Evolutionary conservation across 2,329 filamentous ascomycete genomes (phyloP).

Genomic region (Trichoderma hamatum): DNA sequence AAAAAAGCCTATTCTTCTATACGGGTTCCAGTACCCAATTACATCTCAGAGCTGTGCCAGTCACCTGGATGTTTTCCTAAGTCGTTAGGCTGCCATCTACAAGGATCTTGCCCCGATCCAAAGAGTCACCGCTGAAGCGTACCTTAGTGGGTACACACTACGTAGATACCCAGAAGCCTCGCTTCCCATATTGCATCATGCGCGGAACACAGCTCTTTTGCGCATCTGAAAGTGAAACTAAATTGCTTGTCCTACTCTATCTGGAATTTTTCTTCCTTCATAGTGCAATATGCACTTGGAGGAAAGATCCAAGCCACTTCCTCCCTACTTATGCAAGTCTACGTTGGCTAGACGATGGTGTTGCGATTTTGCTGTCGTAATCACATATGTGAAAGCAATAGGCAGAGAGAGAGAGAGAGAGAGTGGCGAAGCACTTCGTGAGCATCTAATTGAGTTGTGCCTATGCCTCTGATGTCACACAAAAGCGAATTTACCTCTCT

Average conservation of each 20-base stretch:
- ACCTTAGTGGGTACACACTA: neutral
- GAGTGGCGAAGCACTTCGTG: neutral
- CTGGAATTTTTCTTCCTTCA: neutral
- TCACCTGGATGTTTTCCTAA: neutral
- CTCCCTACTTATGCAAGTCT: neutral
- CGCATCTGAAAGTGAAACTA: neutral
- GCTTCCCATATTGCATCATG: neutral
- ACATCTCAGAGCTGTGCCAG: neutral
- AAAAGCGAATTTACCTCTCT: neutral
- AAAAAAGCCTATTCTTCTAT: neutral
- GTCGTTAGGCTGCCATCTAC: neutral
- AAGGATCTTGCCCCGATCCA: neutral
- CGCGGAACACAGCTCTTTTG: neutral
- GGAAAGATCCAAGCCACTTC: neutral
- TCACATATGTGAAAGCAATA: neutral
- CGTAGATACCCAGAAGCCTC: neutral
- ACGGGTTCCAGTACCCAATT: neutral
- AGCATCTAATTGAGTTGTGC: neutral
- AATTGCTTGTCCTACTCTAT: neutral
- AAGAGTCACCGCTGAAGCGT: neutral
- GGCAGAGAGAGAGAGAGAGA: neutral
- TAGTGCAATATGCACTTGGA: neutral
- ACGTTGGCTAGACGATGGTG: neutral
- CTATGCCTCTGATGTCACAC: neutral
- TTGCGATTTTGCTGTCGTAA: neutral